phyloP scores from a whole-genome alignment of 2,329 filamentous ascomycete species.

The Talaromyces sp. region DNA sequence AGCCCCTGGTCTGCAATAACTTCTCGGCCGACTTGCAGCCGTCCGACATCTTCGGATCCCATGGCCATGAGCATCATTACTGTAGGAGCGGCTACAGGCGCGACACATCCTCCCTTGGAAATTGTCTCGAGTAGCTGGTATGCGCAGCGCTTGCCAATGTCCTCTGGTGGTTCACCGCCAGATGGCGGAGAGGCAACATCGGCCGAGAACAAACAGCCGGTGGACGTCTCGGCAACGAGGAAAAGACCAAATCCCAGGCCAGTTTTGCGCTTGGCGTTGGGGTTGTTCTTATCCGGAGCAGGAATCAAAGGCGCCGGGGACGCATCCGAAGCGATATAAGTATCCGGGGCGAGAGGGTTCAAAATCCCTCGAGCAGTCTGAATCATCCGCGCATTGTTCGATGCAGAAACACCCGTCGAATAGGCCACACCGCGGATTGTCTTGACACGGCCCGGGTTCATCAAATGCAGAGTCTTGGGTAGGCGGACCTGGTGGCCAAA shows the following conservation, averaged over 20 bases:
- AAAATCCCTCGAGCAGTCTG: constrained; percentile 81
- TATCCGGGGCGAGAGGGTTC: constrained; percentile 80
- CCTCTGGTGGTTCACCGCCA: constrained; percentile 82
- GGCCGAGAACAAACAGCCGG: constrained; percentile 80
- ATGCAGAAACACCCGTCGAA: constrained; percentile 82
- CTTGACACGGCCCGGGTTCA: constrained; percentile 80
- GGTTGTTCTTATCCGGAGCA: constrained; percentile 65
- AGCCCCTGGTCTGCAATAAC: constrained; percentile 77
- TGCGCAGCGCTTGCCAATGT: constrained; percentile 82
- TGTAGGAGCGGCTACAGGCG: constrained; percentile 64
- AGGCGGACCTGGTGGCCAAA: constrained; percentile 91
- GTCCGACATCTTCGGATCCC: constrained; percentile 92
- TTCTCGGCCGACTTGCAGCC: constrained; percentile 74
- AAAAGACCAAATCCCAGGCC: constrained; percentile 91
- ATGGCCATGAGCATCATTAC: constrained; percentile 92
- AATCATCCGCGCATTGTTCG: constrained; percentile 94
- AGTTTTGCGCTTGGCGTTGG: constrained; percentile 54
- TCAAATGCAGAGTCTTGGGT: constrained; percentile 87
- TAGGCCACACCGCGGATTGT: constrained; percentile 90
- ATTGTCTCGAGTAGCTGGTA: constrained; percentile 84
- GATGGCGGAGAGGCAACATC: constrained; percentile 70
- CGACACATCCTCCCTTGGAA: constrained; percentile 75
- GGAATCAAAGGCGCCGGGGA: constrained; percentile 58
- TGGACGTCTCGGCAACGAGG: constrained; percentile 86
- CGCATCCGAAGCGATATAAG: constrained; percentile 76